A percentile compares a stretch with the other conserved stretches of the same genome.
phyloP scores from a whole-genome alignment of 164 flowering plant genomes.

The Aristolochia fimbriata region DNA sequence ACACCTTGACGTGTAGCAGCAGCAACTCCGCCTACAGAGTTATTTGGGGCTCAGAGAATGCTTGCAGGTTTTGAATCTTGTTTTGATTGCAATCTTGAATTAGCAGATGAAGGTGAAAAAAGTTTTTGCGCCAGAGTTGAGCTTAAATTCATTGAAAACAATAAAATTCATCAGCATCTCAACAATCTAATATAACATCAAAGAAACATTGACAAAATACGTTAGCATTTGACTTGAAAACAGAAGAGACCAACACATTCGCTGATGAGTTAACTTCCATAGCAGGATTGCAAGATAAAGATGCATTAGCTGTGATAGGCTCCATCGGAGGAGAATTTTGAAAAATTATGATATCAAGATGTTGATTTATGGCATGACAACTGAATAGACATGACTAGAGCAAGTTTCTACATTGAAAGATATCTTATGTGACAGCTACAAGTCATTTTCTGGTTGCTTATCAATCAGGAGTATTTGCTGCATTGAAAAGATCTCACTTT shows the following conservation, averaged over 20 bases:
- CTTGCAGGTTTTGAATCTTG: constrained; percentile 22
- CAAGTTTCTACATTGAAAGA: constrained; percentile 12
- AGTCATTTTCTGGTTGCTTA: constrained; percentile 14
- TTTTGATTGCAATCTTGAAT: constrained; percentile 29
- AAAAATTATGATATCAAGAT: constrained; percentile 17
- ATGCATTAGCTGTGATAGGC: constrained; percentile 10
- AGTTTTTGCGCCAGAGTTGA: constrained; percentile 75
- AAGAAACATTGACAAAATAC: constrained; percentile 16
- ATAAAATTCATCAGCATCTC: background rate
- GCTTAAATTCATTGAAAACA: constrained; percentile 58
- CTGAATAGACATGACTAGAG: constrained; percentile 15
- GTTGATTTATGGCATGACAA: constrained; percentile 14
- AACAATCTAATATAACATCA: background rate
- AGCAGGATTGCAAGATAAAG: constrained; percentile 12
- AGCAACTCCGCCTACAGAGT: constrained; percentile 28
- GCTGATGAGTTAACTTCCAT: constrained; percentile 18
- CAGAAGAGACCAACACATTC: constrained; percentile 18
- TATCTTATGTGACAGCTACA: constrained; percentile 7
- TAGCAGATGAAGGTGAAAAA: constrained; percentile 53
- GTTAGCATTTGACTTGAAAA: constrained; percentile 29
- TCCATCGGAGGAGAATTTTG: constrained; percentile 11
- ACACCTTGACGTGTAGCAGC: constrained; percentile 37
- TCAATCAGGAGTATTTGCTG: constrained; percentile 17
- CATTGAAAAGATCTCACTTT: constrained; percentile 6
- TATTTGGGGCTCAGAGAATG: constrained; percentile 33